A percentile compares a stretch with the other conserved stretches of the same genome.
Conservation (phyloP, 192 early-diverging fungal genomes). For the Thamnidium elegans region DNA sequence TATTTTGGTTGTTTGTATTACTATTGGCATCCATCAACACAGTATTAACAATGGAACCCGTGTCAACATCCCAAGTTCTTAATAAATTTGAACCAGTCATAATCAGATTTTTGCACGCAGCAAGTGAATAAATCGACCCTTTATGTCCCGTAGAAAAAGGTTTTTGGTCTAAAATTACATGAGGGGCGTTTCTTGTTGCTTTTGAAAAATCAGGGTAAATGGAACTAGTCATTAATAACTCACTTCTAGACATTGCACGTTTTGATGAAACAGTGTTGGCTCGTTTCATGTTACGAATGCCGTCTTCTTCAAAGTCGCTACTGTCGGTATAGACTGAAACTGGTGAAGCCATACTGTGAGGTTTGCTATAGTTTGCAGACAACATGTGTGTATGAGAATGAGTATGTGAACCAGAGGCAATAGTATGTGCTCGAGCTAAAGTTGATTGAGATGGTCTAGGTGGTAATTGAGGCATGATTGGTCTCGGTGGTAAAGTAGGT, state of each 20-base stretch:
- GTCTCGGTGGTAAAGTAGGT: slow-evolving; percentile 8
- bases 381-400: no score
- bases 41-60: slow-evolving; percentile 45
- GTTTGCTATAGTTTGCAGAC: no score
- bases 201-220: slow-evolving; percentile 48
- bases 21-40: slow-evolving; percentile 43
- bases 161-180: slow-evolving; percentile 38
- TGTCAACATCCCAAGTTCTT: slow-evolving; percentile 42
- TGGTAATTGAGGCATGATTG: slow-evolving; percentile 16
- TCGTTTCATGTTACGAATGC: background rate
- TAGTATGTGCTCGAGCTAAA: slow-evolving; percentile 20
- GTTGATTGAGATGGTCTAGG: slow-evolving; percentile 23
- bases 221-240: background rate
- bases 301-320: background rate
- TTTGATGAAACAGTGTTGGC: background rate
- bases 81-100: slow-evolving; percentile 46
- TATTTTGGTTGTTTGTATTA: slow-evolving; percentile 43
- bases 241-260: background rate
- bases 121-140: slow-evolving; percentile 45
- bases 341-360: no score
- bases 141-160: slow-evolving; percentile 38
- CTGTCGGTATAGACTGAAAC: background rate
- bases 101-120: slow-evolving; percentile 47
- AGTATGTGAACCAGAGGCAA: background rate
- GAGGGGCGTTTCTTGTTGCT: slow-evolving; percentile 58